Percentiles rank a stretch among this genome's conserved stretches.
Evolutionary conservation across 2,329 filamentous ascomycete genomes (phyloP).

Genomic region (Penicillium sp.): DNA sequence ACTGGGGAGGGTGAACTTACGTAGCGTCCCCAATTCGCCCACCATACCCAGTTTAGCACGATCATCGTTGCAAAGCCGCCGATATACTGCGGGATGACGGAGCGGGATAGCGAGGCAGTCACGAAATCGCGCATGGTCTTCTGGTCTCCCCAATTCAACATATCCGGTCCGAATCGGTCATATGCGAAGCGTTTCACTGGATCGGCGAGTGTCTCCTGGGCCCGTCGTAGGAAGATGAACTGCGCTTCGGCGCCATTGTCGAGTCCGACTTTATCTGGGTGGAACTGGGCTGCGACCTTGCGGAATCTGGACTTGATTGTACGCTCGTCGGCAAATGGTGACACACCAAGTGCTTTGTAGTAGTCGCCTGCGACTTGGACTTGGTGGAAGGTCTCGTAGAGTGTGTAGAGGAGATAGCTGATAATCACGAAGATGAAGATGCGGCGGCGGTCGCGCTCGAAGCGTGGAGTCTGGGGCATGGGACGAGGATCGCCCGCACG

Average conservation of each 20-base stretch:
- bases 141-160: constrained; percentile 60
- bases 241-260: constrained; percentile 50
- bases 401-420: constrained; percentile 83
- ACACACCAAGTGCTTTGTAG: constrained; percentile 75
- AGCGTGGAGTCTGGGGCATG: constrained; percentile 66
- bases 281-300: constrained; percentile 66
- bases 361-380: constrained; percentile 72
- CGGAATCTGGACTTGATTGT: constrained; percentile 84
- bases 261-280: constrained; percentile 77
- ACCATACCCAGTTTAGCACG: constrained; percentile 45
- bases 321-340: constrained; percentile 68
- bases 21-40: constrained; percentile 48
- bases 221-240: constrained; percentile 82
- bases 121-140: constrained; percentile 73
- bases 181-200: constrained; percentile 81
- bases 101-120: constrained; percentile 60
- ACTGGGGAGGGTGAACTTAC: constrained; percentile 34
- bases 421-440: constrained; percentile 83
- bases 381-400: constrained; percentile 87
- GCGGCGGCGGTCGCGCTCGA: constrained; percentile 71
- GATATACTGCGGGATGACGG: constrained; percentile 42
- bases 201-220: constrained; percentile 79
- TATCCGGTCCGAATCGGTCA: constrained; percentile 78
- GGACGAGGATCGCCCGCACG: constrained; percentile 85
- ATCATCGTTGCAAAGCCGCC: constrained; percentile 40